A percentile compares a stretch with the other conserved stretches of the same genome.
These are phyloP conservation scores for Mycogone perniciosa DNA, from an alignment of 2,329 filamentous ascomycete species.

Conservation along the genomic window DNA sequence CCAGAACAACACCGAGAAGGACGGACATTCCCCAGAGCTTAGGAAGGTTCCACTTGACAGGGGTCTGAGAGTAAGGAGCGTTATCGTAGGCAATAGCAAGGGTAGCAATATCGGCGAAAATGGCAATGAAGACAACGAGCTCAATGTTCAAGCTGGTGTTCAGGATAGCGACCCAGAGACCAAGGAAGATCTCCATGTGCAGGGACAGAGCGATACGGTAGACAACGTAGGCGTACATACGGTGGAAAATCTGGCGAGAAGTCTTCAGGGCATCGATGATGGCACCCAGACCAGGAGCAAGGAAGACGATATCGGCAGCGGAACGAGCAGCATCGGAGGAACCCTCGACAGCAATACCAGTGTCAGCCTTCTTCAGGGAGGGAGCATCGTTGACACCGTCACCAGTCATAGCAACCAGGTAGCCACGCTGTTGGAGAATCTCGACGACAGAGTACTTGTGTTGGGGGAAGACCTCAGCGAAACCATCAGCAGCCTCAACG, in stretches of 20 bases:
- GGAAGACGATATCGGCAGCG: slow-evolving; percentile 89
- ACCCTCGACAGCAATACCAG: slow-evolving; percentile 90
- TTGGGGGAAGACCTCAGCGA: slow-evolving; percentile 90
- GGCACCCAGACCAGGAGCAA: slow-evolving; percentile 82
- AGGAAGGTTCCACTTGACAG: slow-evolving; percentile 92
- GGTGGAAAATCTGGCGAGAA: slow-evolving; percentile 90
- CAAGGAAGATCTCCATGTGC: slow-evolving; percentile 86
- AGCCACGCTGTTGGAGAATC: slow-evolving; percentile 87
- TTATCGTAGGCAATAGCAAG: slow-evolving; percentile 92
- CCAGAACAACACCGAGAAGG: slow-evolving; percentile 73
- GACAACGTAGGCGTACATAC: slow-evolving; percentile 94
- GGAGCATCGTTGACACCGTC: slow-evolving; percentile 93
- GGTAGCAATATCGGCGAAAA: slow-evolving; percentile 89
- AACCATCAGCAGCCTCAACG: slow-evolving; percentile 90
- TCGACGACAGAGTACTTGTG: slow-evolving; percentile 95
- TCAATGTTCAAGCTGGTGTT: slow-evolving; percentile 81
- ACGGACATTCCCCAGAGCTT: slow-evolving; percentile 93
- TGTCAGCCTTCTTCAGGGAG: slow-evolving; percentile 92
- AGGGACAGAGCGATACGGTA: slow-evolving; percentile 91
- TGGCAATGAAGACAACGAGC: slow-evolving; percentile 87
- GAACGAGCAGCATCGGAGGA: slow-evolving; percentile 86
- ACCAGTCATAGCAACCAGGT: slow-evolving; percentile 93
- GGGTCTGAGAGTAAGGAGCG: slow-evolving; percentile 75
- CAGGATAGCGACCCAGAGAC: slow-evolving; percentile 84
- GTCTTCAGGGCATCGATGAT: slow-evolving; percentile 93